Percentiles rank a stretch among this genome's conserved stretches.
Conservation (phyloP, 192 early-diverging fungal species). For the Spinellus fusiger region DNA sequence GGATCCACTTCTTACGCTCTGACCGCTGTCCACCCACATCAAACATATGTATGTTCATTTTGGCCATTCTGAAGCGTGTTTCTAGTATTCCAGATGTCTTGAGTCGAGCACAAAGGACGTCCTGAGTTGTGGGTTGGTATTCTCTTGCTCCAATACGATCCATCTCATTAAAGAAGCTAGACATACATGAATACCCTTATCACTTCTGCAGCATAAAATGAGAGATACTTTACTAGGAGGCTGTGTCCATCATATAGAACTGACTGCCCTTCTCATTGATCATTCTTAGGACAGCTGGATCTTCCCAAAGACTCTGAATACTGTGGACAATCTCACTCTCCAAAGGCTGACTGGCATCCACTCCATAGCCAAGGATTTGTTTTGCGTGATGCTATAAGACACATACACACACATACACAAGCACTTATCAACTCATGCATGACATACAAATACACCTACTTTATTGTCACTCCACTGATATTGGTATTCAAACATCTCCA, state of each 20-base stretch:
- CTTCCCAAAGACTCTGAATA: constrained; percentile 68
- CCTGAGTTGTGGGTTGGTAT: constrained; percentile 87
- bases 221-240: constrained; percentile 65
- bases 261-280: constrained; percentile 66
- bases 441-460: constrained; percentile 58
- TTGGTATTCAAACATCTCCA: not conserved
- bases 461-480: constrained; percentile 73
- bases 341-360: constrained; percentile 45
- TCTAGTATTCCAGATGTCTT: constrained; percentile 99
- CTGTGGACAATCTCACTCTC: constrained; percentile 62
- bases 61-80: constrained; percentile 59
- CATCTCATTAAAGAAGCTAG: constrained; percentile 87
- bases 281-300: constrained; percentile 56
- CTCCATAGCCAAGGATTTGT: constrained; percentile 37
- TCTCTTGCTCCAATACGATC: constrained; percentile 76
- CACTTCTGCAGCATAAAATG: not conserved
- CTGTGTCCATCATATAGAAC: constrained; percentile 90
- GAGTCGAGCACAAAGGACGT: constrained; percentile 87
- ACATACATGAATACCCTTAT: not conserved
- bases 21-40: constrained; percentile 84
- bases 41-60: constrained; percentile 56
- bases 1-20: constrained; percentile 84
- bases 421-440: no score
- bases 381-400: constrained; percentile 19
- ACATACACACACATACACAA: not conserved